A percentile compares a stretch with the other conserved stretches of the same genome.
Conservation (phyloP, 1,284 basidiomycete genomes). For the Macrocystidia cucumis region DNA sequence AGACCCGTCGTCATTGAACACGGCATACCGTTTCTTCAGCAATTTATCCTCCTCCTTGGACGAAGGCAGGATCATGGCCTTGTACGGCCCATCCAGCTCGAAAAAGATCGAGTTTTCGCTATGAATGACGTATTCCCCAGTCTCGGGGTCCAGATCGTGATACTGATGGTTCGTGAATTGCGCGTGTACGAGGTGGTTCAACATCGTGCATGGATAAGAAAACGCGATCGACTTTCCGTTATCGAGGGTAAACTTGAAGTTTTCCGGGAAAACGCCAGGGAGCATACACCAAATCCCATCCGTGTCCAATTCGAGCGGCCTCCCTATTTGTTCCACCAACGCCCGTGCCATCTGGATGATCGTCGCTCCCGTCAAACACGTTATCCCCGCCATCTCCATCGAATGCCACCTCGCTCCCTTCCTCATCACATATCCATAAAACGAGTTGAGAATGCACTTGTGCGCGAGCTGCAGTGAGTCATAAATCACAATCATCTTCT, state of each 20-base stretch:
- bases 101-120: slow-evolving; percentile 99
- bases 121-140: slow-evolving; percentile 81
- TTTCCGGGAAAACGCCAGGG: slow-evolving; percentile 95
- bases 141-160: slow-evolving; percentile 84
- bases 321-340: slow-evolving; percentile 94
- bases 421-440: slow-evolving; percentile 99
- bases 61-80: slow-evolving; percentile 97
- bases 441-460: slow-evolving; percentile 99
- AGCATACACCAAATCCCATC: slow-evolving; percentile 99
- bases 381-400: slow-evolving; percentile 99
- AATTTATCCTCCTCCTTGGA: slow-evolving; percentile 99
- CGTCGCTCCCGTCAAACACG: slow-evolving; percentile 95
- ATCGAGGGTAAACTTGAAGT: slow-evolving; percentile 91
- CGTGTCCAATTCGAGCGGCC: slow-evolving; percentile 96
- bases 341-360: slow-evolving; percentile 99
- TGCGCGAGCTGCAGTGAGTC: slow-evolving; percentile 99
- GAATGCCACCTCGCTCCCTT: slow-evolving; percentile 99
- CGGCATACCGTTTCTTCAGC: slow-evolving; percentile 98
- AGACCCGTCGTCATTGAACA: slow-evolving; percentile 98
- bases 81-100: slow-evolving; percentile 97
- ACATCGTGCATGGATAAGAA: slow-evolving; percentile 99
- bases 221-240: slow-evolving; percentile 87
- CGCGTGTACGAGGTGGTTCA: slow-evolving; percentile 96
- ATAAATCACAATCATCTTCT: slow-evolving; percentile 99
- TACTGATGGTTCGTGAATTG: slow-evolving; percentile 98